Percentiles rank a stretch among this genome's conserved stretches.
Conservation (phyloP, 495 filamentous ascomycete genomes). For the Glarea lozoyensis region DNA sequence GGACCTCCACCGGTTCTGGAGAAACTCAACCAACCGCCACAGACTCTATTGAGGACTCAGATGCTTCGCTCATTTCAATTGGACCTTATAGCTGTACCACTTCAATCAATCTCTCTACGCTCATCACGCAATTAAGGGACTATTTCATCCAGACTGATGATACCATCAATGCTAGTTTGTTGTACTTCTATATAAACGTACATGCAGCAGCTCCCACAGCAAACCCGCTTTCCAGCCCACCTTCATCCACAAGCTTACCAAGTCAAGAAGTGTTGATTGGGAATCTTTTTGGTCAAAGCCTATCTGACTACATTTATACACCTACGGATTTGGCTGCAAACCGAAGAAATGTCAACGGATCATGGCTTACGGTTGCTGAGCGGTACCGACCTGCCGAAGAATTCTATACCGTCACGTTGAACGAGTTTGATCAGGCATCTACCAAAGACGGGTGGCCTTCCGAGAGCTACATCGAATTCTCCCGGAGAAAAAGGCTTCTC, state of each 20-base stretch:
- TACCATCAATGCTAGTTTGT: slow-evolving; percentile 33
- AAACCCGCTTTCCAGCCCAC: slow-evolving; percentile 29
- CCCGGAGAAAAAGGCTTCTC: slow-evolving; percentile 38
- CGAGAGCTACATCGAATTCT: slow-evolving; percentile 45
- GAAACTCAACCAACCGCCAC: slow-evolving; percentile 23
- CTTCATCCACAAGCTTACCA: slow-evolving; percentile 31
- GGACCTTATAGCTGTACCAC: slow-evolving; percentile 51
- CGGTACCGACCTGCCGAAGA: slow-evolving; percentile 36
- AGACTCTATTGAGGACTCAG: slow-evolving; percentile 23
- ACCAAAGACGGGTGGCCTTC: slow-evolving; percentile 58
- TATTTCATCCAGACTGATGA: slow-evolving; percentile 40
- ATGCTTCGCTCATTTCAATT: slow-evolving; percentile 34
- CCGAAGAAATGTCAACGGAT: slow-evolving; percentile 45
- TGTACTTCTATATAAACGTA: slow-evolving; percentile 47
- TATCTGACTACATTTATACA: slow-evolving; percentile 45
- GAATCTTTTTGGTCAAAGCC: slow-evolving; percentile 27
- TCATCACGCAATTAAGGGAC: slow-evolving; percentile 36
- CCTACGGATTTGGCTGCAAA: slow-evolving; percentile 36
- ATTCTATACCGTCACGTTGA: slow-evolving; percentile 40
- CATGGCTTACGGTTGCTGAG: slow-evolving; percentile 44
- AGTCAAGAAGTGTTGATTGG: slow-evolving; percentile 24
- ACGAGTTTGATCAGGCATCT: slow-evolving; percentile 28
- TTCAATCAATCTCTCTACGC: slow-evolving; percentile 33
- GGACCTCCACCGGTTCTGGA: slow-evolving; percentile 23
- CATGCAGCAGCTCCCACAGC: slow-evolving; percentile 43